Conservation (phyloP, 768 basidiomycete species). For the Russula ochroleuca region DNA sequence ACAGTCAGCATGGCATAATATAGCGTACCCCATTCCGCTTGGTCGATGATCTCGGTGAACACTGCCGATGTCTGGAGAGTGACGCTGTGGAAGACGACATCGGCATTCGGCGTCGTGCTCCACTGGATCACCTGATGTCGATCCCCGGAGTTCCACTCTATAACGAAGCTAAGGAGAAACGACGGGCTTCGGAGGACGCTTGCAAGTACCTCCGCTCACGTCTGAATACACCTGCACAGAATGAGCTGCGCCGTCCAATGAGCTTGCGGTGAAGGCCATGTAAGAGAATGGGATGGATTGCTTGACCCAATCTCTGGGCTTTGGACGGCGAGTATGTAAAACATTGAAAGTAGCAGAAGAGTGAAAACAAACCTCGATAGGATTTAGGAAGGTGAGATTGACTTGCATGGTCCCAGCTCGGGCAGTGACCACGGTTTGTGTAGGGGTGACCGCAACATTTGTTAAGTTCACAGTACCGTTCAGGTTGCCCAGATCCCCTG, state of each 20-base stretch:
- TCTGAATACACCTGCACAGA: constrained; percentile 39
- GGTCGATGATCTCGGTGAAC: constrained; percentile 23
- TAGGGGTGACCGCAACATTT: constrained; percentile 35
- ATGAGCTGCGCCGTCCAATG: constrained; percentile 36
- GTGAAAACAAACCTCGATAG: constrained; percentile 35
- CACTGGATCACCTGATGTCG: constrained; percentile 13
- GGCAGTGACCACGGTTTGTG: constrained; percentile 35
- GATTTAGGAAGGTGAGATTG: constrained; percentile 40
- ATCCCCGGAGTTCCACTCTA: constrained; percentile 31
- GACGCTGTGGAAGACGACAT: constrained; percentile 22
- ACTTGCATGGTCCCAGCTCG: constrained; percentile 37
- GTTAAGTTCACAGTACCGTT: constrained; percentile 26
- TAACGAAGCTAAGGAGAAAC: not conserved
- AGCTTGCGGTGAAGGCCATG: constrained; percentile 32
- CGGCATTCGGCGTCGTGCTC: not conserved
- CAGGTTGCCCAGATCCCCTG: no score
- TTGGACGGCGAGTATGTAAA: not conserved
- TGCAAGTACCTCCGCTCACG: constrained; percentile 36
- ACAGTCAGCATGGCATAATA: constrained; percentile 26
- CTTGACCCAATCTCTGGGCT: constrained; percentile 38
- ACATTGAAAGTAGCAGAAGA: not conserved
- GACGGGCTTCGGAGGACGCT: not conserved
- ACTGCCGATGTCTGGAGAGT: constrained; percentile 7
- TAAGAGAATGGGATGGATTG: constrained; percentile 43
- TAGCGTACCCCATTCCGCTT: constrained; percentile 27